Evolutionary conservation across 2,329 filamentous ascomycete species (phyloP), one percentile per base, ranked within the genome.

Genomic region (Onygenales sp.): DNA sequence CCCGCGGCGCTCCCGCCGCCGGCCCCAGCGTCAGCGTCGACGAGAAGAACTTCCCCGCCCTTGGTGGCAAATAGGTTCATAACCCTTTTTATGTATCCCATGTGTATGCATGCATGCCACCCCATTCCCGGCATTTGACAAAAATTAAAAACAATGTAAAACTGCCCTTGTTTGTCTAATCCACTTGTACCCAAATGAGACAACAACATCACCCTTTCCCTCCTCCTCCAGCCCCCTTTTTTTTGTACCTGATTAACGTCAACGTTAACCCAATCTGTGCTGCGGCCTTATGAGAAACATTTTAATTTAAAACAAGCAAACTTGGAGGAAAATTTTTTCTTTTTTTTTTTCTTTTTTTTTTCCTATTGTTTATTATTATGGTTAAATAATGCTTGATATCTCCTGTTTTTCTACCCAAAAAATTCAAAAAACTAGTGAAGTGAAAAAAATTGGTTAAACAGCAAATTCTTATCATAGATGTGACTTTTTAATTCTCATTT

Each of bases 41-140:
- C 61, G 70, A 73, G 64, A 71, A 71, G 67, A 73, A 73, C 68
- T 73, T 73, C 67, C 70, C 70, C 61, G 69, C 63, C 63, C 68
- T 73, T 58, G 70, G 47, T 5, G 47, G 47, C 47, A 40, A 49
- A 32, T 49, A 40, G 17, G 11, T 27, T 48, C 17, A 31, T 27
- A 17, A 6, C 32, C 34, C 31, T 21, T 13, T 40, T 42, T 50
- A 5, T 39, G 6, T 49, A 11, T 46, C 31, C n/a, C 31, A 14
- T 27, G 21, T 31, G 6, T 46, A 10, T 46, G 14, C 21, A 10
- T 21, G 21, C 31, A 33, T 27, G 14, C 42, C n/a, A 44, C 42
- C 9, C 8, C n/a, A 40, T 44, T 44, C n/a, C 42, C n/a, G 21
- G 14, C 37, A 27, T 39, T 39, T 39, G 36, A 7, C 36, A n/a